phyloP scores from a whole-genome alignment of 169 alveolate species.

The Eimeria necatrix region DNA sequence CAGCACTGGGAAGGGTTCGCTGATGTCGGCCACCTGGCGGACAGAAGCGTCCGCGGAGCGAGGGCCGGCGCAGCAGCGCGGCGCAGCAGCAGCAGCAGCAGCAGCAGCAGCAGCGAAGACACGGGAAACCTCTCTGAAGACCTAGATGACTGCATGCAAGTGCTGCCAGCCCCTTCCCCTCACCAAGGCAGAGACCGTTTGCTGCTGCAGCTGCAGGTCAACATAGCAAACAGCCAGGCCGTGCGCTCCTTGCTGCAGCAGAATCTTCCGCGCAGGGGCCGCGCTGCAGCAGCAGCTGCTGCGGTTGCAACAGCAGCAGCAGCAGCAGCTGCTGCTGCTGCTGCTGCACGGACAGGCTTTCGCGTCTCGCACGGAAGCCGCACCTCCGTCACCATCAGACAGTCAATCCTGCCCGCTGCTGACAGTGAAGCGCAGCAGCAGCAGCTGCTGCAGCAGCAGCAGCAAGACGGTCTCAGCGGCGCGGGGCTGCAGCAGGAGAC shows the following conservation, averaged over 20 bases:
- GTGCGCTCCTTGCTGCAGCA: neutral
- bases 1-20: neutral
- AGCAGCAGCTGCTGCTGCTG: neutral
- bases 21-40: neutral
- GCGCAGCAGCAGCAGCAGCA: neutral
- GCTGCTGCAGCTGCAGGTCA: neutral
- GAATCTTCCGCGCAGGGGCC: neutral
- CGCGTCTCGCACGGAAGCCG: neutral
- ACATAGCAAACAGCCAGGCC: neutral
- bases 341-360: neutral
- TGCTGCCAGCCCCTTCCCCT: neutral
- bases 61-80: neutral
- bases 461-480: neutral
- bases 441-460: neutral
- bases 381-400: neutral
- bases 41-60: neutral
- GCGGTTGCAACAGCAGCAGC: conserved; percentile 7
- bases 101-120: neutral
- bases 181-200: neutral
- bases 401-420: neutral
- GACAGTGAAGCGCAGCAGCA: neutral
- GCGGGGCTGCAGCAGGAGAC: neutral
- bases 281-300: neutral
- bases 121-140: neutral
- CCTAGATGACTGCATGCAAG: neutral